Base-by-base conservation (phyloP, 352 stramenopile genomes). In the Phytophthora fragariaefolia region DNA sequence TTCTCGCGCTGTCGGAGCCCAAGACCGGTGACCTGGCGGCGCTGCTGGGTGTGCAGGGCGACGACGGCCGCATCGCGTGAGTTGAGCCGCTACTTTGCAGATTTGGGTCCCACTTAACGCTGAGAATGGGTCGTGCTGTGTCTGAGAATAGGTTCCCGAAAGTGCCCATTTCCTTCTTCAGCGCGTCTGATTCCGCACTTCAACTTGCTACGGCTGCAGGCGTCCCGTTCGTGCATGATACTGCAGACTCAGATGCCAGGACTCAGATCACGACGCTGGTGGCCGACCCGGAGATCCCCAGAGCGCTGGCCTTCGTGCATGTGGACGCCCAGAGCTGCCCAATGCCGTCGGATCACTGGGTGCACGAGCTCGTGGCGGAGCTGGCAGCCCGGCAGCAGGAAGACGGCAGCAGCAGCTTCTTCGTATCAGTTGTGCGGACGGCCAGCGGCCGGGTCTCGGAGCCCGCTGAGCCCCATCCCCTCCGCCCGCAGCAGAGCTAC, bases 401-500 rank as follows among this genome's bases (percentile, higher is more conserved):
- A 18, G 56, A 77, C 58, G 40, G 56, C 28, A 58, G 58, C 71
- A 63, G 67, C 66, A 62, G 74, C 58, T 66, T 80, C 28, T 77
- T 92, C 24, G 74, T 89, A 15, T 73, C 82, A 1, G 59, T 91
- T 7, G 62, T 90, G 4, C 80, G 79, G n/a, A 71, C 60, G 8
- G 55, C 59, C 18, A 43, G 22, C 0, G 48, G 51, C 28, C 34
- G 57, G 40, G 24, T 59, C 2, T 27, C 12, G 3, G 49, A 74
- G 18, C 55, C 50, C 1, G 54, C 38, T 18, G 40, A 24, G 34
- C 62, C 67, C 10, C 81, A 90, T 47, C 74, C 76, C 20, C 74
- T 93, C 17, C 82, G 78, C 17, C 86, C 86, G 1, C 77, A 76
- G 24, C 86, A 95, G 60, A 93, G 82, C 64, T 83, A 77, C 57